phyloP scores from a whole-genome alignment of 306 rosid species.

The Leucaena leucocephala region DNA sequence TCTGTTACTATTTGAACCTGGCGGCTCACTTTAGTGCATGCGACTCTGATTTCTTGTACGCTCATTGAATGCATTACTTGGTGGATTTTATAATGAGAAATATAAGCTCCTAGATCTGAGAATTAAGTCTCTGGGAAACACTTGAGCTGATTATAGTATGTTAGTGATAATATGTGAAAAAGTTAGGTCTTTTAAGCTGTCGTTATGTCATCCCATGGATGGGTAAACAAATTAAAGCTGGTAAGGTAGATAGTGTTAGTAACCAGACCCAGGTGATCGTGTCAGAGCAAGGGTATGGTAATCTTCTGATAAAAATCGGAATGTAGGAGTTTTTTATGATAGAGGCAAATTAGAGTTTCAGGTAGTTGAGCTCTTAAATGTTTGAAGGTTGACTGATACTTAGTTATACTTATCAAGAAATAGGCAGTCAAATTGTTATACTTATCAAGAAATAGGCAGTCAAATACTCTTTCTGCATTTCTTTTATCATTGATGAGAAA shows the following conservation, averaged over 20 bases:
- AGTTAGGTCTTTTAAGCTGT: background rate
- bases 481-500: constrained; percentile 6
- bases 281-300: constrained; percentile 9
- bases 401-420: constrained; percentile 8
- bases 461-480: background rate
- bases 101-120: background rate
- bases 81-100: background rate
- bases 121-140: constrained; percentile 10
- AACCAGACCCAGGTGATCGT: background rate
- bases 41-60: background rate
- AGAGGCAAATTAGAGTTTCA: background rate
- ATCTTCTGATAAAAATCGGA: constrained; percentile 1
- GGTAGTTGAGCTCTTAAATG: background rate
- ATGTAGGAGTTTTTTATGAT: constrained; percentile 4
- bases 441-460: constrained; percentile 12
- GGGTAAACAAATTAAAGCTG: constrained; percentile 8
- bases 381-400: constrained; percentile 27
- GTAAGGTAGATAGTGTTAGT: constrained; percentile 5
- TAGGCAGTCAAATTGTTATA: constrained; percentile 23
- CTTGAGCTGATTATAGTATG: background rate
- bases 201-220: background rate
- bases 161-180: constrained; percentile 1
- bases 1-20: constrained; percentile 28
- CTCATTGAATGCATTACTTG: constrained; percentile 15
- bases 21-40: constrained; percentile 4